Conservation (phyloP, 2,329 filamentous ascomycete species). For the Colletotrichum filicis region DNA sequence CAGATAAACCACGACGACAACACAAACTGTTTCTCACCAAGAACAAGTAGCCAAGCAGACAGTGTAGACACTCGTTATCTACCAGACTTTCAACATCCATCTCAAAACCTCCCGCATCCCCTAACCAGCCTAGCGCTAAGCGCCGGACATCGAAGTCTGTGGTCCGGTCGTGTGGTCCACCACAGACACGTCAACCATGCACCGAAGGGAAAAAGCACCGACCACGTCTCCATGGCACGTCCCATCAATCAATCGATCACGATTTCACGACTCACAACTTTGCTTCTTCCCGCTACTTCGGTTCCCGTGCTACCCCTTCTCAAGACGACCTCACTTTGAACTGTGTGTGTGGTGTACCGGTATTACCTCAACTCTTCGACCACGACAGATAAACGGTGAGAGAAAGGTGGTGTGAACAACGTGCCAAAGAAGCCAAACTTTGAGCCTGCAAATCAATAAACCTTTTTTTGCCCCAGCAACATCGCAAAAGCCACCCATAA, state of each 20-base stretch:
- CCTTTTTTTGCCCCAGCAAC: not conserved
- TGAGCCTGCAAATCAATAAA: not conserved
- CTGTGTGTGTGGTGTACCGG: not conserved
- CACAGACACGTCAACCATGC: conserved; percentile 35
- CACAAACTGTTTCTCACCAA: not conserved
- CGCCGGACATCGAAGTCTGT: not conserved
- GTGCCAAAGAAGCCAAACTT: not conserved
- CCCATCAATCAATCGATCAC: not conserved
- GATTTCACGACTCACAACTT: not conserved
- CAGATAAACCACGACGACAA: not conserved
- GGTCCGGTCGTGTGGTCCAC: conserved; percentile 5
- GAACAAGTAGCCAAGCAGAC: not conserved
- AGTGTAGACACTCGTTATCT: not conserved
- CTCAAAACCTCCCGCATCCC: not conserved
- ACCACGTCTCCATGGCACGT: not conserved
- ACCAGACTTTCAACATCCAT: not conserved
- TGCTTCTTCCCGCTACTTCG: not conserved
- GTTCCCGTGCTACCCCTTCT: not conserved
- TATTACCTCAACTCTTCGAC: not conserved
- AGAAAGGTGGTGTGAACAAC: not conserved
- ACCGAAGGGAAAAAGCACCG: conserved; percentile 6
- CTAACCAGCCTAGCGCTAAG: conserved; percentile 17
- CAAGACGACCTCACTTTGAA: not conserved
- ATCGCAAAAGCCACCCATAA: not conserved
- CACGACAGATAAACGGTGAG: not conserved